Base-by-base conservation (phyloP, 1,284 basidiomycete genomes). In the Xerocomus minutiporus region DNA sequence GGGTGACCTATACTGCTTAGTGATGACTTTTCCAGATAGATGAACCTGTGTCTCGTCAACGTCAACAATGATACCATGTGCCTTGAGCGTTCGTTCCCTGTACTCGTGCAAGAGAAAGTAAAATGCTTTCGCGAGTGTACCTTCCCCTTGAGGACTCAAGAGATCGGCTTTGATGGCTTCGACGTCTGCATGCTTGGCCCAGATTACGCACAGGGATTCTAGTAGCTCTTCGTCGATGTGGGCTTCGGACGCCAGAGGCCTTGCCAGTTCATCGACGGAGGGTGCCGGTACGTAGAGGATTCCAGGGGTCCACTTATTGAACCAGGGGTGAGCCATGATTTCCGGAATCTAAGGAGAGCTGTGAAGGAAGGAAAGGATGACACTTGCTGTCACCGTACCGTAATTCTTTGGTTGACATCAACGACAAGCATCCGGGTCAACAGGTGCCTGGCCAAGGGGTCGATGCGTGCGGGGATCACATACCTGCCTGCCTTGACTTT, bases 401-500 rank as follows among this genome's bases (percentile, higher is more conserved):
- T 90, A 62, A 98, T 95, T 36, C 97, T 81, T 66, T 80, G 77
- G 53, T 81, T 78, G 8, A 93, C 91, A 59, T 99, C 90, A n/a
- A 97, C 91, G 48, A 94, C 86, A 29, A 96, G 79, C 92, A 96
- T 96, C 25, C 84, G 80, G 34, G 78, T 73, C 46, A 96, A 75
- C 25, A 93, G 77, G 66, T 93, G 85, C 62, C 83, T 81, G 3
- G 91, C 91, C 50, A 81, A 73, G 15, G 83, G 79, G 59, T 88
- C 84, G 53, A 95, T 79, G 70, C 81, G 85, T 6, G 71, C 59
- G 3, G 93, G 92, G 74, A 94, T 86, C 17, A 85, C 83, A 70
- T 87, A 95, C 65, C 86, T 85, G 42, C 97, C 97, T 23, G 80
- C 73, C 70, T 93, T 93, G 65, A 99, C 96, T 71, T 98, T 98